Evolutionary conservation across 2,329 filamentous ascomycete genomes (phyloP).

Genomic region (Pezicula radicicola): DNA sequence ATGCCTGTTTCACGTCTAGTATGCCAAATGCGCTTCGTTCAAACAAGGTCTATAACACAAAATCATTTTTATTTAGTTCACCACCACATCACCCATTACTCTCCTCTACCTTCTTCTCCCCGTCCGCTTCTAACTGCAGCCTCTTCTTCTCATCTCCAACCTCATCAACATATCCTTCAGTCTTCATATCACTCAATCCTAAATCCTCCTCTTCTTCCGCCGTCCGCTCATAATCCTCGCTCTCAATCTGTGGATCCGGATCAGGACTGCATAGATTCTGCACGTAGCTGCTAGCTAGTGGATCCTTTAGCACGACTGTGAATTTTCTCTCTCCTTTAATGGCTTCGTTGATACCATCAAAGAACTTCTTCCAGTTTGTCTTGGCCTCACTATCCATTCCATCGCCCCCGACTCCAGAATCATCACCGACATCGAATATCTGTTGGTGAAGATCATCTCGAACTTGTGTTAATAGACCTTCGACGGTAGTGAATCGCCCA

Average conservation of each 20-base stretch:
- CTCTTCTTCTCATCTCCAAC: constrained; percentile 21
- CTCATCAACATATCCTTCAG: constrained; percentile 65
- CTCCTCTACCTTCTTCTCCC: constrained; percentile 5
- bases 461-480: constrained; percentile 89
- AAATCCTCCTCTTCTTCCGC: constrained; percentile 92
- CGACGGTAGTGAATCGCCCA: constrained; percentile 94
- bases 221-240: constrained; percentile 82
- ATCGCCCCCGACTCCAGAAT: constrained; percentile 64
- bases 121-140: constrained; percentile 10
- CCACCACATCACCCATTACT: constrained; percentile 4
- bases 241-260: constrained; percentile 74
- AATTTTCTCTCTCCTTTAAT: constrained; percentile 80
- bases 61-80: too few relatives aligned
- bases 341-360: constrained; percentile 69
- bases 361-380: constrained; percentile 77
- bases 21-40: too few relatives aligned
- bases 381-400: constrained; percentile 67
- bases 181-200: constrained; percentile 88
- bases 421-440: constrained; percentile 74
- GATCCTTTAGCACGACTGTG: constrained; percentile 80
- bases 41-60: too few relatives aligned
- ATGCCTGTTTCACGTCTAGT: too few relatives aligned
- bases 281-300: constrained; percentile 88
- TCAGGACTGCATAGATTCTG: constrained; percentile 80
- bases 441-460: constrained; percentile 83